Evolutionary conservation across 148 eudicot genomes (phyloP).

Genomic region (Camellia lanceoleosa): DNA sequence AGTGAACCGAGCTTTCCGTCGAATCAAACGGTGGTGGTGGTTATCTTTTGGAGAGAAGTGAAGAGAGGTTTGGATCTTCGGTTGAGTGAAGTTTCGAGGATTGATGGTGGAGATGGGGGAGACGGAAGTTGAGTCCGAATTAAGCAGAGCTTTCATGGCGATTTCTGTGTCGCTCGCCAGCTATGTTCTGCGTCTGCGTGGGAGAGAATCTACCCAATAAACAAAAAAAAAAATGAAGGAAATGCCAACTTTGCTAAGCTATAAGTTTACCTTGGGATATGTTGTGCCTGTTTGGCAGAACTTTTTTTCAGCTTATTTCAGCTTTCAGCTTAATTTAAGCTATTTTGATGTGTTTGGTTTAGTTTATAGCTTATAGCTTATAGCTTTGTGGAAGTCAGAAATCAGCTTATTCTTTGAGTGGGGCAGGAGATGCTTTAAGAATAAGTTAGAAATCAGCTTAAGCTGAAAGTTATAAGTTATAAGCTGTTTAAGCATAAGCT

Average conservation of each 20-base stretch:
- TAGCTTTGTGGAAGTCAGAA: too few species aligned
- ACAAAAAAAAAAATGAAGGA: not conserved
- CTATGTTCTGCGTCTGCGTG: not conserved
- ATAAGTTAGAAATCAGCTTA: too few species aligned
- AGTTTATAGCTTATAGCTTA: too few species aligned
- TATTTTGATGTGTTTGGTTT: too few species aligned
- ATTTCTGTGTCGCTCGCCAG: not conserved
- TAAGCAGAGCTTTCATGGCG: slow-evolving; percentile 38
- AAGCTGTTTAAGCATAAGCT: too few species aligned
- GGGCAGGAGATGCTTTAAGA: too few species aligned
- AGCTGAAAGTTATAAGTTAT: too few species aligned
- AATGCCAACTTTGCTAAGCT: not conserved
- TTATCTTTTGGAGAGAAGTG: not conserved
- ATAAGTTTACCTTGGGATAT: not conserved
- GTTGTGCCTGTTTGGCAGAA: too few species aligned
- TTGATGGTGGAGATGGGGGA: slow-evolving; percentile 19
- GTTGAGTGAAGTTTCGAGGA: not conserved
- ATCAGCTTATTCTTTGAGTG: too few species aligned
- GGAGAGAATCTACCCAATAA: not conserved
- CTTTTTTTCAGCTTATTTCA: too few species aligned
- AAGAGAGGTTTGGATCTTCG: slow-evolving; percentile 9
- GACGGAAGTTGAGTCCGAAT: slow-evolving; percentile 23
- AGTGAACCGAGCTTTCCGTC: slow-evolving; percentile 24
- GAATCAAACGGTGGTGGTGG: slow-evolving; percentile 17
- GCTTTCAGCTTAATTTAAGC: too few species aligned